These are phyloP conservation scores for Alternaria arborescens DNA, from an alignment of 2,329 filamentous ascomycete species.

Conservation along the genomic window DNA sequence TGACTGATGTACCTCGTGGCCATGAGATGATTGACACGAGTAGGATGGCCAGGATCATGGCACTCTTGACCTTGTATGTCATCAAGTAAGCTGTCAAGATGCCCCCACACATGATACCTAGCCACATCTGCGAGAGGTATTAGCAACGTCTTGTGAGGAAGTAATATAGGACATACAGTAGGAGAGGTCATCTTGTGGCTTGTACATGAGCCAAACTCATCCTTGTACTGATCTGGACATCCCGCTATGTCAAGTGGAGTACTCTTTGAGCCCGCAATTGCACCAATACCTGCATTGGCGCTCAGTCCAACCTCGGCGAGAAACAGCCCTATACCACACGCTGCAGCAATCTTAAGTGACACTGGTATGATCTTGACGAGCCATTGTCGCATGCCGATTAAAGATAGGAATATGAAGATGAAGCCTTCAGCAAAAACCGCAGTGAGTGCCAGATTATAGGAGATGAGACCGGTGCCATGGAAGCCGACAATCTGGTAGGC, in stretches of 20 bases:
- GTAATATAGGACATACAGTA: conserved; percentile 52
- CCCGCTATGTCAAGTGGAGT: conserved; percentile 80
- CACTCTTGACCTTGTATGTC: conserved; percentile 86
- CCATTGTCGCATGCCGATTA: conserved; percentile 87
- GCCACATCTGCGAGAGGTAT: conserved; percentile 69
- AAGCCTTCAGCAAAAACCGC: conserved; percentile 90
- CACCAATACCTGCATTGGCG: conserved; percentile 81
- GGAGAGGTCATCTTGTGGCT: conserved; percentile 82
- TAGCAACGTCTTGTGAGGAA: conserved; percentile 11
- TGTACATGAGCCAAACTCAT: conserved; percentile 66
- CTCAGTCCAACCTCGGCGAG: conserved; percentile 78
- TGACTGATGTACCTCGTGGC: conserved; percentile 78
- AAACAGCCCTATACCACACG: conserved; percentile 86
- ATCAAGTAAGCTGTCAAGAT: conserved; percentile 81
- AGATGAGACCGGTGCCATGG: conserved; percentile 75
- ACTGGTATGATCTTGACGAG: conserved; percentile 81
- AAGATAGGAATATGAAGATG: conserved; percentile 80
- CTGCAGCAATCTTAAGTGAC: conserved; percentile 85
- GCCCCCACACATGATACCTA: conserved; percentile 86
- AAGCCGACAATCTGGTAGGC: conserved; percentile 81
- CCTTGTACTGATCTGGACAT: conserved; percentile 66
- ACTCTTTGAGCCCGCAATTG: conserved; percentile 69
- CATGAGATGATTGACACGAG: conserved; percentile 88
- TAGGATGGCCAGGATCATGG: conserved; percentile 82
- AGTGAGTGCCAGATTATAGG: conserved; percentile 79